Evolutionary conservation across 306 rosid species (phyloP), one percentile per base, ranked within the genome.

Genomic region (Prunus kanzakura): DNA sequence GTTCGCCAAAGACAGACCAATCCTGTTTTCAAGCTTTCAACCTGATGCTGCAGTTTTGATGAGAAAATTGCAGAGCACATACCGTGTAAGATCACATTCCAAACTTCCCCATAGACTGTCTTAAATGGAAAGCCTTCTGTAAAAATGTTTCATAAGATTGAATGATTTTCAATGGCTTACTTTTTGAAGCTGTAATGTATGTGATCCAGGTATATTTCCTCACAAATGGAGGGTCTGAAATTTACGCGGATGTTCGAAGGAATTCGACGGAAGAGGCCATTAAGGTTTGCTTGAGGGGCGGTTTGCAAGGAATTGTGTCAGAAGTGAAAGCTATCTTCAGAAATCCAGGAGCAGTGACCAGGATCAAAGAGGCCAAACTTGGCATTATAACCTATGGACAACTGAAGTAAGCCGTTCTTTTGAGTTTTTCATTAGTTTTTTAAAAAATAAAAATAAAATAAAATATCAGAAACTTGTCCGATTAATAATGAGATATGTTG

Each of bases 31-130:
- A 4, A 80, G 91, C 56, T 91, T 93, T 71, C 92, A 88, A 58
- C 97, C 97, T 3, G 98, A 93, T 72, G 97, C 97, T 11, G 96
- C 93, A 2, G 22, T 64, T 27, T 77, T 88, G n/a, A 70, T 87
- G 15, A 49, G 84, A 67, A 80, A 84, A 82, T 69, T 88, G 87
- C 98, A 93, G 76, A 83, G 47, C 71, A 79, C 58, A 10, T 88
- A 88, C 78, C 96, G 96, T 10, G 97, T 89, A 77, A 89, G 96
- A 64, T 57, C 27, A 22, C 11, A 35, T 60, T 25, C 51, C 27
- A 58, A 72, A 14, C 16, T 2, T 38, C 43, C 43, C 43, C 43
- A 38, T 38, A 35, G 41, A 38, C 43, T 6, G 9, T 1, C 9
- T 38, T 6, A 38, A 38, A 38, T 38, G 43, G 8, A 38, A 38